Percentiles rank a stretch among this genome's conserved stretches.
phyloP scores from a whole-genome alignment of 371 early-diverging fungal genomes.

The Haplosporangium sp. region DNA sequence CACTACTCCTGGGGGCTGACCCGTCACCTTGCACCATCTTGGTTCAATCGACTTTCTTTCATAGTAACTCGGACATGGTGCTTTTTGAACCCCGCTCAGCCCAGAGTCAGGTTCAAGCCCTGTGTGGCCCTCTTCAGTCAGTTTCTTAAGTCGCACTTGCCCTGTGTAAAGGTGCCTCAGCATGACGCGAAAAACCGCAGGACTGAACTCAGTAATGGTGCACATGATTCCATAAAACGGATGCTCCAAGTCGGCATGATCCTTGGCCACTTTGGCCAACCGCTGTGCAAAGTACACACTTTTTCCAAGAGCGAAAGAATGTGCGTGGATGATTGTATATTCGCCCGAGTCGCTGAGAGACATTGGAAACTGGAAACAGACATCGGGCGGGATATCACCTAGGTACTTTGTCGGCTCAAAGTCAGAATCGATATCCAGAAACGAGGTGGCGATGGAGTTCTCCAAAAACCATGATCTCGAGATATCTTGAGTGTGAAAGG shows the following conservation, averaged over 20 bases:
- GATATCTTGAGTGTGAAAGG: constrained; percentile 28
- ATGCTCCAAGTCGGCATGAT: background rate
- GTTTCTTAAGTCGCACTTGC: constrained; percentile 1
- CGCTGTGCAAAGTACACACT: constrained; percentile 30
- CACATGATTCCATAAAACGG: constrained; percentile 12
- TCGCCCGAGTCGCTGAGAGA: background rate
- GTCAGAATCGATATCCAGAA: constrained; percentile 23
- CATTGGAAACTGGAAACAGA: constrained; percentile 31
- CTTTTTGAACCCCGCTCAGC: no score
- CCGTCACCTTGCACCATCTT: background rate
- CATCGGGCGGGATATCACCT: constrained; percentile 7
- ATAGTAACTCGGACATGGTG: background rate
- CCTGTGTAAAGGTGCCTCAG: constrained; percentile 34
- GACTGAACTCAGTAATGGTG: constrained; percentile 27
- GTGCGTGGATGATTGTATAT: constrained; percentile 17
- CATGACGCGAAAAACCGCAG: constrained; percentile 34
- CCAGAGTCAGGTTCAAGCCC: no score
- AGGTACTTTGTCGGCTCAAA: constrained; percentile 16
- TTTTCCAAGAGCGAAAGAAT: constrained; percentile 11
- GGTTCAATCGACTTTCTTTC: background rate
- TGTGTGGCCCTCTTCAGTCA: background rate
- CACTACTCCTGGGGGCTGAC: background rate
- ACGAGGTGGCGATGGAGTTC: constrained; percentile 12
- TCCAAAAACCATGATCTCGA: constrained; percentile 1
- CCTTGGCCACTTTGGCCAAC: constrained; percentile 7